These are phyloP conservation scores for Blastomyces silverae DNA, from an alignment of 2,329 filamentous ascomycete species.

Conservation along the genomic window DNA sequence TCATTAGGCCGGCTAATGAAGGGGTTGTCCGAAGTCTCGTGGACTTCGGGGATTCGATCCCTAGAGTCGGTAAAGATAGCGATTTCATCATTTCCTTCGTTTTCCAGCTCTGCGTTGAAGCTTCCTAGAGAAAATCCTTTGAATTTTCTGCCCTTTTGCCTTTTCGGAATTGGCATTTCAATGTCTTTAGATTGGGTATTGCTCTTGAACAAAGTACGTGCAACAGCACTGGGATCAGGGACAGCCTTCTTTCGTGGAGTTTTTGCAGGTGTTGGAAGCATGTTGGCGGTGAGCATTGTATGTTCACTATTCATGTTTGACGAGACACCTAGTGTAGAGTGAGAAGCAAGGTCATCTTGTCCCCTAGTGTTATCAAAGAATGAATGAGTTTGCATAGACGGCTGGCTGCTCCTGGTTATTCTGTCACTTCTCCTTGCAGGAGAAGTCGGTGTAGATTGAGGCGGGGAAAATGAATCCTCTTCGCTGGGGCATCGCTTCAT, in stretches of 20 bases:
- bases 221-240: constrained; percentile 41
- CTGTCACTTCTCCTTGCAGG: constrained; percentile 26
- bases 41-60: constrained; percentile 52
- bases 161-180: constrained; percentile 46
- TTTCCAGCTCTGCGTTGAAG: constrained; percentile 33
- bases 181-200: constrained; percentile 35
- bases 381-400: constrained; percentile 11
- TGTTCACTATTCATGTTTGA: constrained; percentile 21
- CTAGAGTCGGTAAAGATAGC: constrained; percentile 58
- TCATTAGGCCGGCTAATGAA: constrained; percentile 44
- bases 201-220: constrained; percentile 50
- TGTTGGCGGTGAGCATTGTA: constrained; percentile 29
- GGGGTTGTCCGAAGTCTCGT: constrained; percentile 49
- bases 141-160: constrained; percentile 42
- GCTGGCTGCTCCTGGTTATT: constrained; percentile 11
- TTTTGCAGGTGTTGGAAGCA: constrained; percentile 57
- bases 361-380: constrained; percentile 15
- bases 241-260: constrained; percentile 53
- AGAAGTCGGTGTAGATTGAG: constrained; percentile 26
- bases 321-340: constrained; percentile 15
- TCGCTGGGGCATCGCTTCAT: constrained; percentile 23
- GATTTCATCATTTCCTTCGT: constrained; percentile 38
- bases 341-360: constrained; percentile 2
- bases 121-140: constrained; percentile 43
- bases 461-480: constrained; percentile 27